Evolutionary conservation across 2,329 filamentous ascomycete genomes (phyloP).

Genomic region (Ophiosphaerella narmari): DNA sequence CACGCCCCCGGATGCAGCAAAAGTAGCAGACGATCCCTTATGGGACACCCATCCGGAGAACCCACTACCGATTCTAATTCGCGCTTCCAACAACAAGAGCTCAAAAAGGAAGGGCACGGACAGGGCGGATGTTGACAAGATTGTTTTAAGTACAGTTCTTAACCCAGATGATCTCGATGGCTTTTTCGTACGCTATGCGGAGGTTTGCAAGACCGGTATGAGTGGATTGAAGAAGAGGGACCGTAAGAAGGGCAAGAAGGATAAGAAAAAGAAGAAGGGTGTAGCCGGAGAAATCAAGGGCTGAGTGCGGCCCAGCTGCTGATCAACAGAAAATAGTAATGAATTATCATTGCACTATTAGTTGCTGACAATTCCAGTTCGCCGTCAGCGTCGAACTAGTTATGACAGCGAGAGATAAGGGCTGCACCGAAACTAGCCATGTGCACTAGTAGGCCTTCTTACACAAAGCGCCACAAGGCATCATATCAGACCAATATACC

Average conservation of each 20-base stretch:
- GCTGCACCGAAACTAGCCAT: too few relatives aligned
- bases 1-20: slow-evolving; percentile 37
- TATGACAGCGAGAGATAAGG: too few relatives aligned
- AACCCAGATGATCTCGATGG: slow-evolving; percentile 73
- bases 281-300: slow-evolving; percentile 26
- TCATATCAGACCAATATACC: too few relatives aligned
- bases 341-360: neutral
- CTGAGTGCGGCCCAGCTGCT: slow-evolving; percentile 18
- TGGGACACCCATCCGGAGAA: slow-evolving; percentile 63
- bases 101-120: slow-evolving; percentile 51
- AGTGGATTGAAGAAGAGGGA: slow-evolving; percentile 88
- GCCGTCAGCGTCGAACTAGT: too few relatives aligned
- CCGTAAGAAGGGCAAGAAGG: slow-evolving; percentile 80
- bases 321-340: neutral
- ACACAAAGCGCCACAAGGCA: too few relatives aligned
- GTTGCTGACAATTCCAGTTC: neutral
- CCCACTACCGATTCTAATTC: slow-evolving; percentile 75
- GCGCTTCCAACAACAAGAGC: slow-evolving; percentile 78
- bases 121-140: slow-evolving; percentile 57
- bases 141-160: slow-evolving; percentile 85
- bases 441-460: too few relatives aligned
- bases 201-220: slow-evolving; percentile 90
- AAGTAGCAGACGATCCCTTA: slow-evolving; percentile 57
- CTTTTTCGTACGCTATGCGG: slow-evolving; percentile 86
- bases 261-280: slow-evolving; percentile 70